Evolutionary conservation across 2,329 filamentous ascomycete species (phyloP), one percentile per base, ranked within the genome.

Genomic region (Xylariaceae sp.): DNA sequence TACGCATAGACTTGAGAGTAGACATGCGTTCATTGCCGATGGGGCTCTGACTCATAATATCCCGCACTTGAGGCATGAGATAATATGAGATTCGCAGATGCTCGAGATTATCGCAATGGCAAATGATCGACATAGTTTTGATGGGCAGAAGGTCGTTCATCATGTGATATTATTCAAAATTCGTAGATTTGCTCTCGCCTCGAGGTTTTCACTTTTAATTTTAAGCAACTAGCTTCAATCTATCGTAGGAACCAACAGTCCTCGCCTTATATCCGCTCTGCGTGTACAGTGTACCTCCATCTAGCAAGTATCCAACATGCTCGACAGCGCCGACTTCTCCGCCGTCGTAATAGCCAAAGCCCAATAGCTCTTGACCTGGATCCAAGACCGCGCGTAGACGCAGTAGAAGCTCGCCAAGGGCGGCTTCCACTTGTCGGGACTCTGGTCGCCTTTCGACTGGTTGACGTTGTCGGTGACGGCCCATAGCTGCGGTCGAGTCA

Each of bases 401-500:
- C 91, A 95, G 73, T 90, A 84, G 75, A 91, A 94, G 61, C 75
- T 82, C 72, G 78, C 67, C 58, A 90, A 75, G 0, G 87, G 82
- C 11, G 90, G 91, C 77, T 91, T 88, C 90, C 91, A 96, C 9
- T 76, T 72, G 68, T 93, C 91, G 0, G 91, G 90, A 50, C 86
- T 86, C 63, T 80, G 76, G 72, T 92, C 90, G n/a, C 90, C 77
- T 79, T 94, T 95, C 29, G 77, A 64, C 65, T 86, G 79, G 76
- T 96, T 96, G 64, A 92, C 86, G 52, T 82, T 85, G 71, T 90
- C 88, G 3, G 90, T 94, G 7, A 95, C 90, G 29, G 91, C 88
- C 75, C 90, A 83, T 26, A 95, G 82, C 76, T 95, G 90, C 0
- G 91, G 91, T 52, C 87, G 83, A 1, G 77, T 82, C 56, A 94